Evolutionary conservation across 495 filamentous ascomycete species (phyloP), one percentile per base, ranked within the genome.

Genomic region (Daldinia bambusicola): DNA sequence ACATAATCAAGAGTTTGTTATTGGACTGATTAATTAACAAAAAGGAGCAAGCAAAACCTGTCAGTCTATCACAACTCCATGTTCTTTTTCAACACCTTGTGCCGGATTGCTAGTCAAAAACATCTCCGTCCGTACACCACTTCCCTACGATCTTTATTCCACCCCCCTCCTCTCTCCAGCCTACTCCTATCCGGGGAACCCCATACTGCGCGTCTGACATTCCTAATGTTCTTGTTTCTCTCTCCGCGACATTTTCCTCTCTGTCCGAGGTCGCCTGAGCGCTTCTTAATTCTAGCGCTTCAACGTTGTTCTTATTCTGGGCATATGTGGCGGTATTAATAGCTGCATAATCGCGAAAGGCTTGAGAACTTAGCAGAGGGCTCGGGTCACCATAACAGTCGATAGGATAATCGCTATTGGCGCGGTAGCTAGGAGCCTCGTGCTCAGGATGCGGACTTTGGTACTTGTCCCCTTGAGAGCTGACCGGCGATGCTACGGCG

Each of bases 151-250:
- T 48, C 43, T 8, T 0, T 16, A 48, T 20, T 32, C 16, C 50
- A 59, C 31, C 37, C 6, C 31, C 18, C 1, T 22, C 51, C 2
- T 57, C 60, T 65, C 61, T 22, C 68, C 68, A 71, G 12, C 68
- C 68, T 13, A 71, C 56, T 9, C 68, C 68, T 13, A 40, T 43
- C 43, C 63, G 22, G 13, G 57, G 56, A 20, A 20, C 55, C 6
- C 57, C 50, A 14, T 71, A 71, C 50, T 43, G 9, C 16, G 69
- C 63, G 34, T 51, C 48, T 20, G 22, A 7, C 34, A 43, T 45
- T 5, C 68, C 68, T 48, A 67, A 31, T 38, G 50, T 60, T 9
- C 14, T 12, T 20, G 43, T 48, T 48, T 18, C 43, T 22, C 9
- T 48, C 9, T 20, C 43, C 18, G 10, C 5, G 7, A 4, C 43